Conservation (phyloP, 23 red algal species). For the Chondrus crispus region DNA sequence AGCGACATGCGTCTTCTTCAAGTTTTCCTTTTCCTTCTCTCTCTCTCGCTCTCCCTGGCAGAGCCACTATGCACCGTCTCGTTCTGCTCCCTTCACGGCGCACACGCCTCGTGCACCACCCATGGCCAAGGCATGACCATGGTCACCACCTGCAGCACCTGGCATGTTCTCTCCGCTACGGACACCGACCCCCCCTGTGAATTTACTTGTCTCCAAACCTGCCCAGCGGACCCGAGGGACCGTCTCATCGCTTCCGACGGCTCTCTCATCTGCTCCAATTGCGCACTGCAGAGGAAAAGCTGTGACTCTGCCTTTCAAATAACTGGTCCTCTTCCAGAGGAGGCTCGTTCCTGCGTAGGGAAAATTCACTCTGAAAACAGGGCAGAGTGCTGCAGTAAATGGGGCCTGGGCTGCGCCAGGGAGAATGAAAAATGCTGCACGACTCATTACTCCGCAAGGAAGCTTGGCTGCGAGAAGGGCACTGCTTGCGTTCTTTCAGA, state of each 20-base stretch:
- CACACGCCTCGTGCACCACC: neutral
- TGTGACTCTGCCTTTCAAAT: neutral
- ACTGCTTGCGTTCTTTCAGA: slow-evolving; percentile 27
- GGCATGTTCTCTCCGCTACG: neutral
- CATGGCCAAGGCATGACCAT: neutral
- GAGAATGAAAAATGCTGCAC: too few species aligned
- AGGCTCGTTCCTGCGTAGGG: too few species aligned
- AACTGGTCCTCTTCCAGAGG: neutral
- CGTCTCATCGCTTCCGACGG: neutral
- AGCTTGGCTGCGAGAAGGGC: too few species aligned
- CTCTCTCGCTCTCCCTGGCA: too few species aligned
- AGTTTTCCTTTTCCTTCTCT: too few species aligned
- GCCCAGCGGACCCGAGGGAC: neutral
- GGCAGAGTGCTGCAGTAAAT: too few species aligned
- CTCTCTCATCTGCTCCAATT: neutral
- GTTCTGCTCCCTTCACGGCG: neutral
- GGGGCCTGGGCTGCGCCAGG: too few species aligned
- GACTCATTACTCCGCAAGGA: too few species aligned
- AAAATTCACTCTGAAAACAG: too few species aligned
- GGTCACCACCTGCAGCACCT: neutral
- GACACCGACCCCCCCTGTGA: neutral
- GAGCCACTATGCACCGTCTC: neutral
- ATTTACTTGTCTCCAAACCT: neutral
- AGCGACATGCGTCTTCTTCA: too few species aligned
- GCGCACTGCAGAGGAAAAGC: neutral